Evolutionary conservation across 2,329 filamentous ascomycete genomes (phyloP), one percentile per base, ranked within the genome.

Genomic region (Dactylellina sp.): DNA sequence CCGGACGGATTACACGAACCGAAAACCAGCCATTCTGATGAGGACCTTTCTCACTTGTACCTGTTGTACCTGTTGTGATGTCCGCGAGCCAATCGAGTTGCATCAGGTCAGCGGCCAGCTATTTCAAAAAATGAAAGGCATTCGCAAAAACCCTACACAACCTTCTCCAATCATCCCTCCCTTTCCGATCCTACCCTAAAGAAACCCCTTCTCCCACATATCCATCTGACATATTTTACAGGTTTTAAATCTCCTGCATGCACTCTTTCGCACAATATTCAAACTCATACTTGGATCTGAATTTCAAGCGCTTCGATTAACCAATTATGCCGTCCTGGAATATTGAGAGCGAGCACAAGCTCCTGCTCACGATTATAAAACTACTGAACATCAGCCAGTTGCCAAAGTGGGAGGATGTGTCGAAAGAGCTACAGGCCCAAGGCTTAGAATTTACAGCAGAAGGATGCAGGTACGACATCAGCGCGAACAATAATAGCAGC

Each of bases 361-460:
- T 77, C 14, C 44, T 77, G 16, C 53, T 77, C 9, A 71, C 76
- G 24, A 77, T 77, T 20, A 75, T 77, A 20, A 76, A 77, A 40
- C 42, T 77, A 20, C 64, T 75, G 14, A 75, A 62, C 35, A 72
- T 74, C 25, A 76, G 65, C 24, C 75, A 64, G 32, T 46, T 75
- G 28, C 75, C 75, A 20, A 71, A 74, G 57, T 77, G 76, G 76
- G 66, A 76, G 39, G 76, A 77, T n/a, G 76, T 77, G 3, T 64
- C 76, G 1, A 63, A 61, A 25, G 76, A 64, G 59, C 75, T 77
- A 76, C 44, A 52, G 3, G 46, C 53, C 16, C 60, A 44, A 22
- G 76, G 76, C 14, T 7, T 75, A 18, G 71, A 72, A 4, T 77
- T 75, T 62, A 76, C 76, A 24, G 39, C 66, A 24, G 75, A 75